phyloP scores from a whole-genome alignment of 306 rosid genomes.

The Gynostemma pentaphyllum region DNA sequence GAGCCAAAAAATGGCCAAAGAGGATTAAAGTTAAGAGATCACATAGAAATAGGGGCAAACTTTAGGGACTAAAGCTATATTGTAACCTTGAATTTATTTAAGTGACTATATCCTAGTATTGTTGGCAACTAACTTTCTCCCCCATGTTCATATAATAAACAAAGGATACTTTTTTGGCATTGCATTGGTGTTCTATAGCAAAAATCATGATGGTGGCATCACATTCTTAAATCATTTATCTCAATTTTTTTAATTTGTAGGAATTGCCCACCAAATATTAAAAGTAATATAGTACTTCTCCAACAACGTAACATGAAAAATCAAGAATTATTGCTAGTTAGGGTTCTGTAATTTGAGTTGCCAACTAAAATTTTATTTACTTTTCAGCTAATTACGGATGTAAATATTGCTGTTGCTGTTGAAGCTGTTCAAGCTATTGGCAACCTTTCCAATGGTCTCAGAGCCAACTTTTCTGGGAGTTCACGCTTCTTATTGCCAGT shows the following conservation, averaged over 20 bases:
- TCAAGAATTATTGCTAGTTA: too few relatives aligned
- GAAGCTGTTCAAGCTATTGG: constrained; percentile 98
- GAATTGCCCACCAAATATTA: too few relatives aligned
- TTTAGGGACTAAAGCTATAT: too few relatives aligned
- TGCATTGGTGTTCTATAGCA: neutral
- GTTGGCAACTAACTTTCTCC: too few relatives aligned
- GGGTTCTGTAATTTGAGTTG: neutral
- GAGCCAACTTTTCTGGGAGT: constrained; percentile 85
- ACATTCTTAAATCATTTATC: neutral
- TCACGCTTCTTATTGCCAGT: constrained; percentile 90
- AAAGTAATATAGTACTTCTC: too few relatives aligned
- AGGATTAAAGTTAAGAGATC: too few relatives aligned
- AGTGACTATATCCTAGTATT: neutral
- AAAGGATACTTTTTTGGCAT: neutral
- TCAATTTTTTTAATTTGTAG: neutral
- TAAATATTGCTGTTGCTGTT: constrained; percentile 98
- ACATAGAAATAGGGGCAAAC: too few relatives aligned
- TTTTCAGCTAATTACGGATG: constrained; percentile 85
- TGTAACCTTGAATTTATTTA: too few relatives aligned
- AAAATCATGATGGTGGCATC: neutral
- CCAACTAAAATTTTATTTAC: too few relatives aligned
- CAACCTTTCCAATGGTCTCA: constrained; percentile 85
- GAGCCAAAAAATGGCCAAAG: too few relatives aligned
- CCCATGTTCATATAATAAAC: neutral
- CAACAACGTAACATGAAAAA: too few relatives aligned